Conservation (phyloP, 306 rosid species). For the Parietaria judaica region DNA sequence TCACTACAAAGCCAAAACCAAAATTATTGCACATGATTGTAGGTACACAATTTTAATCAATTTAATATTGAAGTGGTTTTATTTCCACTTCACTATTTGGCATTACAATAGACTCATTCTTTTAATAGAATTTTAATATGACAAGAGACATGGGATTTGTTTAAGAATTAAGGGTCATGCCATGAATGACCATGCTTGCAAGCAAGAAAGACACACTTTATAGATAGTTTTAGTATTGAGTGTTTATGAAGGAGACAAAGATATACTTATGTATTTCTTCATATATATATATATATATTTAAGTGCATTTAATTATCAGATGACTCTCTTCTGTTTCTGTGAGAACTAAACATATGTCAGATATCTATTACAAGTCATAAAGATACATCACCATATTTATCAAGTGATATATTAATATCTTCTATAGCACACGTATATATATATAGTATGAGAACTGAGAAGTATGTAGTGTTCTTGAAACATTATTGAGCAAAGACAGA, state of each 20-base stretch:
- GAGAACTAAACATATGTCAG: conserved; percentile 16
- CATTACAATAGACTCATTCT: conserved; percentile 1
- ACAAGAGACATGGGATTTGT: conserved; percentile 30
- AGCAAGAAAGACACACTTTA: conserved; percentile 34
- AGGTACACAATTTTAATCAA: neutral
- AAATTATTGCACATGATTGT: conserved; percentile 17
- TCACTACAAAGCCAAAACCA: neutral
- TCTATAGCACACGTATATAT: too few relatives aligned
- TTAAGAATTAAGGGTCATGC: conserved; percentile 37
- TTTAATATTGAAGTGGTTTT: neutral
- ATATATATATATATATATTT: neutral
- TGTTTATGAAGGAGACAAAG: conserved; percentile 30
- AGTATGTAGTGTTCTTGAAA: too few relatives aligned
- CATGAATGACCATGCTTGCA: conserved; percentile 36
- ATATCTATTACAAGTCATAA: too few relatives aligned
- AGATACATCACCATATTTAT: too few relatives aligned
- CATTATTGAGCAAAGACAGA: too few relatives aligned
- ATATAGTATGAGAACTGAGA: too few relatives aligned
- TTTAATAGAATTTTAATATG: conserved; percentile 6
- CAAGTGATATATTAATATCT: too few relatives aligned
- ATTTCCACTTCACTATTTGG: conserved; percentile 11
- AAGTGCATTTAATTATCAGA: conserved; percentile 9
- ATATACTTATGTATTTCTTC: conserved; percentile 18
- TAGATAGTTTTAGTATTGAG: conserved; percentile 8
- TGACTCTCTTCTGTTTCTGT: conserved; percentile 8